Evolutionary conservation across 1,139 yeast genomes (phyloP), one percentile per base, ranked within the genome.

Genomic region (Kurtzmaniella quercitrusa): DNA sequence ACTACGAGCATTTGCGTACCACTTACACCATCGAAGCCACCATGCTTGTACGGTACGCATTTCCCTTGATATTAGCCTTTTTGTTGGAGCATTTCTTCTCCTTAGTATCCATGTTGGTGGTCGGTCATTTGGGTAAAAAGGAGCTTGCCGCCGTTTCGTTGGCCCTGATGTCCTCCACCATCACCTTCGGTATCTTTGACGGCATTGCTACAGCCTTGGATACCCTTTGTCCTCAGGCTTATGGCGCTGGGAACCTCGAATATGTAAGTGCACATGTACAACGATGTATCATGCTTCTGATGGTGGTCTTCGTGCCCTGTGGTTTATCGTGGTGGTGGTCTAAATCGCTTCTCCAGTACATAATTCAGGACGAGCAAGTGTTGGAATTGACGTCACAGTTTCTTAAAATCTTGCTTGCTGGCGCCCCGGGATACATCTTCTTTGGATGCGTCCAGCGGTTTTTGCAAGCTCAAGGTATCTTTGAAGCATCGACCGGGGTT

Each of bases 391-490:
- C 97, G 0, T 73, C 85, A 23, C 59, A 65, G 36, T 90, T 85
- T 57, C 68, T 91, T 47, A 70, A 87, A 45, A 70, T 85, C 3
- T 66, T 87, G 56, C 75, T 84, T 3, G 54, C 81, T 11, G 96
- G 96, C 7, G 90, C 88, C 1, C 96, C 96, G 0, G 91, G 88
- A 0, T 89, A 86, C 61, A 85, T 89, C 24, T 63, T 86, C 37
- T 90, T 90, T 62, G 97, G 91, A 60, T 81, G 82, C 51, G 78
- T 86, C 24, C 90, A 90, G 59, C 75, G 95, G 49, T 90, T 80
- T 56, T 64, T 91, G 46, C 97, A 90, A 64, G 91, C 95, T 0
- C 97, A 91, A 62, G 95, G 95, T 7, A 86, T 89, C 21, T 90
- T 88, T 68, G 94, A 87, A 55, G 96, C 97, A 0, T 87, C 94